Evolutionary conservation across 345 rosid species (phyloP).

Genomic region (Erucastrum elatum): DNA sequence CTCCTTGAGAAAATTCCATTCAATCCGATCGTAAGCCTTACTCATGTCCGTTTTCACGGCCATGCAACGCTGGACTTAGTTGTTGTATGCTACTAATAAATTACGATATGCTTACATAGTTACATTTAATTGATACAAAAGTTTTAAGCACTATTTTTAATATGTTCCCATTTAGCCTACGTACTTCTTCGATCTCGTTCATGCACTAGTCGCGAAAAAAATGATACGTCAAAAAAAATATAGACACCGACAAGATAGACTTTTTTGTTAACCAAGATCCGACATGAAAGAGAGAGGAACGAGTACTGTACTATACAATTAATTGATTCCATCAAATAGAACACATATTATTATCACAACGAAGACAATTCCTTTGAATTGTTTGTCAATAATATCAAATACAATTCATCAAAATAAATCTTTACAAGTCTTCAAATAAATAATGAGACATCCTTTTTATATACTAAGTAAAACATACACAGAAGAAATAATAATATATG

Average conservation of each 20-base stretch:
- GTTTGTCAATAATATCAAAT: neutral
- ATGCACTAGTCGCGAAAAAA: slow-evolving; percentile 36
- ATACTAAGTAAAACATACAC: neutral
- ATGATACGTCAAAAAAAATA: neutral
- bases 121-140: no score
- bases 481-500: neutral
- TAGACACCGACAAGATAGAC: neutral
- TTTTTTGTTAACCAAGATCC: neutral
- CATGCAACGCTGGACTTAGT: no score
- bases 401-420: neutral
- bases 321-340: neutral
- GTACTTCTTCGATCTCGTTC: no score
- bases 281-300: neutral
- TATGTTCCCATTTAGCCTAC: no score
- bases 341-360: neutral
- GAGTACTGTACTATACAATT: neutral
- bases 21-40: no score
- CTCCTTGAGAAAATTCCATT: no score
- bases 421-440: slow-evolving; percentile 1
- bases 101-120: no score
- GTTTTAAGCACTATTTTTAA: no score
- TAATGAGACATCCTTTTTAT: neutral
- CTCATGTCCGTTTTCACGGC: no score
- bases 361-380: neutral
- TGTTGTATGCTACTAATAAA: no score